Base-by-base conservation (phyloP, 169 alveolate species). In the Plasmodium reichenowi region DNA sequence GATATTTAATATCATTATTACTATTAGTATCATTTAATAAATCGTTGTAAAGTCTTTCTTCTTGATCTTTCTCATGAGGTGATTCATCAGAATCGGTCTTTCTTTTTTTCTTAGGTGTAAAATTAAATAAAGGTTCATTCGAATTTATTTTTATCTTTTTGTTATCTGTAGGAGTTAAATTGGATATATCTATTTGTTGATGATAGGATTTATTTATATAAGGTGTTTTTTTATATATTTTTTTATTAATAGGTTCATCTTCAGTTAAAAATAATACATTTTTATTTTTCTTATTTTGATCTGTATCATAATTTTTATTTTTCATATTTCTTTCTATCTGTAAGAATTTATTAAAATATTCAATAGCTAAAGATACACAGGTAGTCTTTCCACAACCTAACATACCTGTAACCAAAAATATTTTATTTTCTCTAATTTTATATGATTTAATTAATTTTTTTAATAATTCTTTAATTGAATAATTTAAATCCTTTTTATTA, bases 341-440 rank as follows among this genome's bases (percentile, higher is more conserved):
- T 52, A 78, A 78, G 64, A 47, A 78, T 50, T 78, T 78, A 71
- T 78, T 78, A 15, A 66, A 78, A 45, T 78, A 78, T 45, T 78
- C 89, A 12, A 78, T 78, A 9, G 89, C 89, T 45, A 78, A 66
- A 52, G 71, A 64, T 4, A 78, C 89, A 24, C 89, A 78, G 10
- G 89, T 78, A 4, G 89, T 78, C 67, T 78, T 78, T 52, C 89
- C 89, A 45, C 89, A 78, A 0, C 89, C 89, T 22, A 78, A 43
- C 89, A 78, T 78, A 0, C 89, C 89, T 6, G 89, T 78, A 3
- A 78, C 76, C 9, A 78, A 38, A 17, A 78, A 78, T 48, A 78
- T 78, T 64, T 78, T 78, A 45, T 78, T 78, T 70, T 78, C 89
- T 45, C 89, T 8, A 70, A 78, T 78, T 43, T 66, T 78, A 59